Percentiles rank a stretch among this genome's conserved stretches.
Conservation (phyloP, 2,329 filamentous ascomycete genomes). For the Acephala macrosclerotiorum region DNA sequence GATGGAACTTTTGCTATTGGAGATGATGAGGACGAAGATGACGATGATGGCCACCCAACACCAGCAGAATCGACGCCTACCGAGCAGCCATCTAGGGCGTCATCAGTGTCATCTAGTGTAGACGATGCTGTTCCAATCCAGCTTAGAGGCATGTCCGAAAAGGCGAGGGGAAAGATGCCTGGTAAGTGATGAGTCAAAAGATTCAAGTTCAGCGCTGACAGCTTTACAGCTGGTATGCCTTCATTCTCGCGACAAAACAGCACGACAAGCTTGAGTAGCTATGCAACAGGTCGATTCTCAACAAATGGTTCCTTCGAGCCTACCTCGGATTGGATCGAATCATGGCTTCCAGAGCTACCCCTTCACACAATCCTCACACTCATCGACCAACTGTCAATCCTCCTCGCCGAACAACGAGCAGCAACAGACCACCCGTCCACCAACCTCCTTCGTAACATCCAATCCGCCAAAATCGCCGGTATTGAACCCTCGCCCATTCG, state of each 20-base stretch:
- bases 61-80: conserved; percentile 70
- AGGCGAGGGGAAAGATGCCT: conserved; percentile 94
- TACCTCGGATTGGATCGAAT: conserved; percentile 86
- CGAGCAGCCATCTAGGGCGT: conserved; percentile 67
- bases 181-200: no score
- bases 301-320: conserved; percentile 75
- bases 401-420: conserved; percentile 58
- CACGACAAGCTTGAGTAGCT: conserved; percentile 77
- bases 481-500: conserved; percentile 78
- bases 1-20: conserved; percentile 88
- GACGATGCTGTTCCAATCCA: conserved; percentile 86
- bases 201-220: no score
- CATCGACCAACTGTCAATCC: conserved; percentile 69
- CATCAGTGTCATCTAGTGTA: conserved; percentile 70
- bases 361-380: conserved; percentile 85
- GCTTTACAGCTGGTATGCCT: conserved; percentile 67
- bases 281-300: conserved; percentile 64
- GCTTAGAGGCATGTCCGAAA: conserved; percentile 93
- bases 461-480: conserved; percentile 68
- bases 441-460: conserved; percentile 61
- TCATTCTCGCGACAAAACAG: conserved; percentile 91
- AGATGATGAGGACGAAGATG: conserved; percentile 73
- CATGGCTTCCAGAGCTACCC: conserved; percentile 90
- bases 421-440: conserved; percentile 51
- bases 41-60: conserved; percentile 59